A percentile compares a stretch with the other conserved stretches of the same genome.
Evolutionary conservation across 2,329 filamentous ascomycete species (phyloP).

Genomic region (Arthrocladium fulminans): DNA sequence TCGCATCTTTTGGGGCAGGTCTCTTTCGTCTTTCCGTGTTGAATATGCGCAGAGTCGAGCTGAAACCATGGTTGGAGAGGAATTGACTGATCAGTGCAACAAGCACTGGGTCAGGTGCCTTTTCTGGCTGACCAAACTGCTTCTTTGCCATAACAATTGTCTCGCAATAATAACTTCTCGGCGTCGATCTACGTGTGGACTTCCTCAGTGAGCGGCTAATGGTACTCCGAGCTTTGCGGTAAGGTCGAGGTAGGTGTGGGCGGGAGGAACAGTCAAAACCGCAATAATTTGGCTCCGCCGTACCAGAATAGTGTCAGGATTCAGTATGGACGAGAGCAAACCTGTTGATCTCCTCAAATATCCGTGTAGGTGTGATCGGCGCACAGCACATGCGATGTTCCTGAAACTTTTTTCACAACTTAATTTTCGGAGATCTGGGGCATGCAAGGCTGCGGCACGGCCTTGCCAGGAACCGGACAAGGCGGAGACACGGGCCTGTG

Average conservation of each 20-base stretch:
- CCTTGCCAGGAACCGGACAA: not conserved
- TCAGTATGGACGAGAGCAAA: too few relatives aligned
- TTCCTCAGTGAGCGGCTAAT: too few relatives aligned
- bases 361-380: not conserved
- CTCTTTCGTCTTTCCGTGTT: constrained; percentile 4
- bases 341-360: too few relatives aligned
- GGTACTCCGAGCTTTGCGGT: not conserved
- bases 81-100: constrained; percentile 8
- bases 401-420: not conserved
- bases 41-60: constrained; percentile 4
- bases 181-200: too few relatives aligned
- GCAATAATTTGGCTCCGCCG: too few relatives aligned
- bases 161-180: too few relatives aligned
- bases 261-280: not conserved
- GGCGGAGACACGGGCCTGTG: not conserved
- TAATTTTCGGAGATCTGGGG: not conserved
- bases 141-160: constrained; percentile 1
- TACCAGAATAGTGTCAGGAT: too few relatives aligned
- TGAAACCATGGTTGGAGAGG: constrained; percentile 8
- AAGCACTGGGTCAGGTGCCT: constrained; percentile 1
- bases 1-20: not conserved
- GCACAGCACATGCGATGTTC: not conserved
- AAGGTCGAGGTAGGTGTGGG: not conserved
- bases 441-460: not conserved
- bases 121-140: constrained; percentile 2